These are phyloP conservation scores for Cystobasidium slooffiae DNA, from an alignment of 1,284 basidiomycete species.

Conservation along the genomic window DNA sequence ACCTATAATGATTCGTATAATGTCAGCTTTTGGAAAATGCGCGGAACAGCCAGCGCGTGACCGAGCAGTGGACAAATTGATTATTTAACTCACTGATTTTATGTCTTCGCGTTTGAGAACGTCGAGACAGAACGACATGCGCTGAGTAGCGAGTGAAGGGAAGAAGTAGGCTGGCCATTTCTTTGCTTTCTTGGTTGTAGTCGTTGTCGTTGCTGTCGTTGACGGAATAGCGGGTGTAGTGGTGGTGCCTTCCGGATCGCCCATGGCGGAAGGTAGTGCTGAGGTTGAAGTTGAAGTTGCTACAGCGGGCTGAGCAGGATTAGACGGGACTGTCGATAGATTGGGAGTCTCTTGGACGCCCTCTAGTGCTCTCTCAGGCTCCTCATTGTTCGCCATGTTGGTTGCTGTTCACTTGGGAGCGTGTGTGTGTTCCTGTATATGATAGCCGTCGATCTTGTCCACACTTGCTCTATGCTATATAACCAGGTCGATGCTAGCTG, in stretches of 20 bases:
- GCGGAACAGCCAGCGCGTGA: not conserved
- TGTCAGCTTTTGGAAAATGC: not conserved
- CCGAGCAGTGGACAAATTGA: not conserved
- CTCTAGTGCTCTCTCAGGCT: not conserved
- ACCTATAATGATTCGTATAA: constrained; percentile 60
- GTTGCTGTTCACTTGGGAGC: not conserved
- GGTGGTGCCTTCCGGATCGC: constrained; percentile 2
- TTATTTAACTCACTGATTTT: constrained; percentile 61
- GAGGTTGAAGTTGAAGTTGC: not conserved
- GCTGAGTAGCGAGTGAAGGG: constrained; percentile 71
- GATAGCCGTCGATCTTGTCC: not conserved
- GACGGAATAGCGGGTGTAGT: not conserved
- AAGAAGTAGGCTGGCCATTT: constrained; percentile 60
- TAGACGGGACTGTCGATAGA: not conserved
- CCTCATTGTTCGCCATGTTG: constrained; percentile 7
- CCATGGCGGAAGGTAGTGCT: not conserved
- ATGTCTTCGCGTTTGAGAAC: constrained; percentile 66
- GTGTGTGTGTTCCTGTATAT: too few species aligned
- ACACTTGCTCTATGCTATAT: not conserved
- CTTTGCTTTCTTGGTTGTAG: constrained; percentile 3
- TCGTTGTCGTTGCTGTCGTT: not conserved
- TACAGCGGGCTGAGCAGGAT: not conserved
- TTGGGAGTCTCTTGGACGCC: not conserved
- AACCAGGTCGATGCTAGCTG: not conserved
- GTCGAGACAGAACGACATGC: constrained; percentile 72